Conservation (phyloP, 306 rosid species). For the Cucurbita pepo region DNA sequence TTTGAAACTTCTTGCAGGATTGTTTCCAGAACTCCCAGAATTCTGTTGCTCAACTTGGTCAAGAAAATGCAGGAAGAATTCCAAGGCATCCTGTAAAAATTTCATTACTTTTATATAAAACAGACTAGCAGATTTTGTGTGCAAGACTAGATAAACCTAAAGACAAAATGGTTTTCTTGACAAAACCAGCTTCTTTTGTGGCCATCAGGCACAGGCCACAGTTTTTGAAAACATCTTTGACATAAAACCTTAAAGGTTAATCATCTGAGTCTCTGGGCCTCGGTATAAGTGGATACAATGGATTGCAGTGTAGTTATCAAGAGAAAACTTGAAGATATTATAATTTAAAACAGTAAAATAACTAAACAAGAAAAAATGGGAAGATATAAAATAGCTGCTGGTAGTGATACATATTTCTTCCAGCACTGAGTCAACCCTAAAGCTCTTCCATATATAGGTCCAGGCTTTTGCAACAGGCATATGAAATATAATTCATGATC, state of each 20-base stretch:
- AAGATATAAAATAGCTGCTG: not conserved
- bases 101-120: not conserved
- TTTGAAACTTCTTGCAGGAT: slow-evolving; percentile 82
- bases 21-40: slow-evolving; percentile 44
- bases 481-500: not conserved
- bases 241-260: not conserved
- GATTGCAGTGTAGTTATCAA: not conserved
- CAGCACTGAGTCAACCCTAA: not conserved
- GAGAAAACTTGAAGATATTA: not conserved
- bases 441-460: not conserved
- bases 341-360: not conserved
- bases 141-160: not conserved
- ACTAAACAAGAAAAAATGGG: not conserved
- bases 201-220: not conserved
- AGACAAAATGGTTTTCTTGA: not conserved
- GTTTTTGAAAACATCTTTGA: not conserved
- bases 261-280: not conserved
- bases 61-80: slow-evolving; percentile 86
- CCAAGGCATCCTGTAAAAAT: slow-evolving; percentile 78
- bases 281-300: not conserved
- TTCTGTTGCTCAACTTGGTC: slow-evolving; percentile 83
- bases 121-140: not conserved
- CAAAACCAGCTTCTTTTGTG: not conserved
- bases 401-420: not conserved
- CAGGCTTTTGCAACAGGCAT: not conserved